A percentile compares a stretch with the other conserved stretches of the same genome.
phyloP scores from a whole-genome alignment of 2,329 filamentous ascomycete species.

The Endocalyx cinctus region DNA sequence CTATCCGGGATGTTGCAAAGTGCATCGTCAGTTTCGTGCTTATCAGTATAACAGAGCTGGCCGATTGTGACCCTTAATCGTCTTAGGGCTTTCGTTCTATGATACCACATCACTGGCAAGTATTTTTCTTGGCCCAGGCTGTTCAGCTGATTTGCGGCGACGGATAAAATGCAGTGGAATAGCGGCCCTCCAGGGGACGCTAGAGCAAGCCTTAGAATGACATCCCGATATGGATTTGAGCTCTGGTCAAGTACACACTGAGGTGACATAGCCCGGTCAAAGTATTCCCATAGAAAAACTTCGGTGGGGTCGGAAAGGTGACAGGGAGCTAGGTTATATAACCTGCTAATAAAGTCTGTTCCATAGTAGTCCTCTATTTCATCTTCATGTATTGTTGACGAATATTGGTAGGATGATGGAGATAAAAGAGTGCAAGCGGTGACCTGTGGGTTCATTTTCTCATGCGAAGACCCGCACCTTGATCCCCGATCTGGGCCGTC shows the following conservation, averaged over 20 bases:
- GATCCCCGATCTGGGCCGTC: too few relatives aligned
- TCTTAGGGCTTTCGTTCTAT: constrained; percentile 17
- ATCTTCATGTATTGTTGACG: background rate
- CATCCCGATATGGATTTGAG: constrained; percentile 21
- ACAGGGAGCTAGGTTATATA: constrained; percentile 10
- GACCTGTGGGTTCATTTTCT: background rate
- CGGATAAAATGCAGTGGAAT: constrained; percentile 24
- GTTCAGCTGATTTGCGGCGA: constrained; percentile 23
- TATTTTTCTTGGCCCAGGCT: constrained; percentile 17
- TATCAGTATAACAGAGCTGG: constrained; percentile 4
- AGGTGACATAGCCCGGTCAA: constrained; percentile 18
- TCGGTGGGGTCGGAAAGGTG: constrained; percentile 13
- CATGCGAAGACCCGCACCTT: too few relatives aligned
- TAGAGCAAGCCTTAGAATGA: constrained; percentile 20
- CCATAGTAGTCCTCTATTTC: too few relatives aligned
- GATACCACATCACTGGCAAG: constrained; percentile 12
- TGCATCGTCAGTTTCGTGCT: too few relatives aligned
- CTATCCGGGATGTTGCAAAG: constrained; percentile 2
- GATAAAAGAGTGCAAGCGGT: background rate
- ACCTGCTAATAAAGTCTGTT: background rate
- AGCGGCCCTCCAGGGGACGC: constrained; percentile 17
- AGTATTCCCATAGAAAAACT: constrained; percentile 21
- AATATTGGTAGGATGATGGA: background rate
- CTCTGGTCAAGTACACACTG: constrained; percentile 18
- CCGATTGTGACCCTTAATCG: constrained; percentile 10